Conservation (phyloP, 2,329 filamentous ascomycete genomes). For the Beauveria australis region DNA sequence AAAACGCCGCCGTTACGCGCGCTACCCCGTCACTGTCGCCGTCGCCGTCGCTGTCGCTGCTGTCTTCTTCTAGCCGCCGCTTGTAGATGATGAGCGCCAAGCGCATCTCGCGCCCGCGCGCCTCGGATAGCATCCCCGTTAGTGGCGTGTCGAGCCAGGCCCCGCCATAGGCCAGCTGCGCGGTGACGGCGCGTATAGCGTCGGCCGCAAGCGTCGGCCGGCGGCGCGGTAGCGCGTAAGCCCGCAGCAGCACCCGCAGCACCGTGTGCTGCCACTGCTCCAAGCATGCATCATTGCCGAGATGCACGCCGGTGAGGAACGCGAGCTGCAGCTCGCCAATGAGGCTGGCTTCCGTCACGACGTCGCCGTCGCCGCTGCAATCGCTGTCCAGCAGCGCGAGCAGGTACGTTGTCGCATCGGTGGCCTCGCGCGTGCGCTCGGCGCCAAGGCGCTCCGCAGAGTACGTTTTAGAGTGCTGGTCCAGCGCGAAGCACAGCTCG, state of each 20-base stretch:
- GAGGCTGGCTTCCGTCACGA: constrained; percentile 33
- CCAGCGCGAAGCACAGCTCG: constrained; percentile 41
- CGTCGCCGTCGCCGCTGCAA: neutral
- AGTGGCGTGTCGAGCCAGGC: constrained; percentile 38
- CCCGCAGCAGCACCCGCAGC: constrained; percentile 42
- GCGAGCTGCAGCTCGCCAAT: constrained; percentile 54
- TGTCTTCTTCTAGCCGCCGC: constrained; percentile 39
- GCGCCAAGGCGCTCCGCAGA: constrained; percentile 28
- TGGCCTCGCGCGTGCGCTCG: constrained; percentile 35
- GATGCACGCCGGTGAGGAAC: constrained; percentile 48
- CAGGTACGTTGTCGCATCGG: constrained; percentile 42
- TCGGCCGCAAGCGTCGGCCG: constrained; percentile 35
- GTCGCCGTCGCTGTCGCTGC: constrained; percentile 25
- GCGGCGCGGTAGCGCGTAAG: constrained; percentile 34
- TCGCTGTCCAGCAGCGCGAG: constrained; percentile 26
- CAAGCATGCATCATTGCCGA: constrained; percentile 50
- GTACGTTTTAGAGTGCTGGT: constrained; percentile 33
- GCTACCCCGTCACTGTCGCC: constrained; percentile 29
- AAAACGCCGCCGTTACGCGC: constrained; percentile 31
- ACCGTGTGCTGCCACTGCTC: constrained; percentile 55
- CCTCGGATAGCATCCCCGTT: constrained; percentile 28
- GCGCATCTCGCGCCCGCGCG: constrained; percentile 29
- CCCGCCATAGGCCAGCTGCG: constrained; percentile 47
- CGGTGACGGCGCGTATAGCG: constrained; percentile 43
- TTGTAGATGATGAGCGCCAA: constrained; percentile 47